A percentile compares a stretch with the other conserved stretches of the same genome.
Evolutionary conservation across 2,329 filamentous ascomycete species (phyloP).

Genomic region (Monilinia fructicola): DNA sequence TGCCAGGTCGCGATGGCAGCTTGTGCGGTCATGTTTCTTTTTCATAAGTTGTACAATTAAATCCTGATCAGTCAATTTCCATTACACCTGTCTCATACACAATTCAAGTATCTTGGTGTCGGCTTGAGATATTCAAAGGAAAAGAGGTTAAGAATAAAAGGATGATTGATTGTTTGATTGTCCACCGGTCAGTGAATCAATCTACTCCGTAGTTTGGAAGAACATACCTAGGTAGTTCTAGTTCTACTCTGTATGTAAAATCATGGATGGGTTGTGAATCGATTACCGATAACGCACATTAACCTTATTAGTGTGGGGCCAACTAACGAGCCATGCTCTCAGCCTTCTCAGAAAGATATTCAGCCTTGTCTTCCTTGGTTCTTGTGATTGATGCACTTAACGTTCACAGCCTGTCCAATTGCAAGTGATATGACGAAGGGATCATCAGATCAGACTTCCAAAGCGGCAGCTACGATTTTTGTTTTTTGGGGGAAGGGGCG

Average conservation of each 20-base stretch:
- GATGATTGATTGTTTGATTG: not conserved
- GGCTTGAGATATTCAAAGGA: not conserved
- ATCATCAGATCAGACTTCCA: too few relatives aligned
- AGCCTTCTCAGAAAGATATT: too few relatives aligned
- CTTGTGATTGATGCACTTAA: too few relatives aligned
- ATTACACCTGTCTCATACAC: not conserved
- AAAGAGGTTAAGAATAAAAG: constrained; percentile 1
- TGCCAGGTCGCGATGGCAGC: constrained; percentile 44
- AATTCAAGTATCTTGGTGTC: not conserved
- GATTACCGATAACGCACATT: constrained; percentile 4
- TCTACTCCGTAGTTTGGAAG: too few relatives aligned
- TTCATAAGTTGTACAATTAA: not conserved
- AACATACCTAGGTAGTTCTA: too few relatives aligned
- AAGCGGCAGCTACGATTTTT: too few relatives aligned
- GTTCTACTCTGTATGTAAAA: too few relatives aligned
- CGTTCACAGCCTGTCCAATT: too few relatives aligned
- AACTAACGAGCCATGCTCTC: not conserved
- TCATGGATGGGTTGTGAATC: not conserved
- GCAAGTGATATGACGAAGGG: too few relatives aligned
- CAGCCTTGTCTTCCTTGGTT: constrained; percentile 1
- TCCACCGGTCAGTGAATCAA: constrained; percentile 17
- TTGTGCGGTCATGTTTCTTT: constrained; percentile 11
- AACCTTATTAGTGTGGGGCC: not conserved
- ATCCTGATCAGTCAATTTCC: not conserved
- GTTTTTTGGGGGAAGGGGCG: too few relatives aligned